Base-by-base conservation (phyloP, 257 asterid species). In the Lithospermum erythrorhizon region DNA sequence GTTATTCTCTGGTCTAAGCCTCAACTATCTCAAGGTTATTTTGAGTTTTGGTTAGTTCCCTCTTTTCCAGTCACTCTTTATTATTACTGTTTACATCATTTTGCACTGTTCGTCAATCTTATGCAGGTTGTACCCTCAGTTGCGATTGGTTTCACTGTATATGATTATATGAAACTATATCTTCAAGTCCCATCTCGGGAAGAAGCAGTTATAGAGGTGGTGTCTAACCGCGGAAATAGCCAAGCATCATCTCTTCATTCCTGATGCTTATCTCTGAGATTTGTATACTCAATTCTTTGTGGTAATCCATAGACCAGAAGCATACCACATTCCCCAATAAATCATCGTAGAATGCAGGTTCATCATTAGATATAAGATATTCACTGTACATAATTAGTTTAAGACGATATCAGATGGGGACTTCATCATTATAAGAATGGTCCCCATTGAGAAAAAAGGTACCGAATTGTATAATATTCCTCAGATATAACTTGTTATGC, bases 51-150 rank as follows among this genome's bases (percentile, higher is more conserved):
- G 11, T 20, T 16, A 2, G 21, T 41, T 17, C 55, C 68, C 25
- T 56, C 64, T 68, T 66, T 68, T 75, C 53, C 63, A 17, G 32
- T 51, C 16, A 47, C 25, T 16, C 3, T 32, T 41, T 41, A 13
- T 16, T 30, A 53, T 47, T 53, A 62, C 58, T 25, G 6, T 57
- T 67, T 67, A 56, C 49, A 14, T 63, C 18, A 21, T 18, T 47
- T 6, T n/a, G 15, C 48, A 22, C 45, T 35, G 30, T 48, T 17
- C 65, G 59, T 23, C 27, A 57, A 60, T 10, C 16, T 55, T 17
- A 25, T 71, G 73, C 80, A 90, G 98, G 98, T 86, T 56, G 94
- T 83, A 29, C 98, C 98, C 32, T 90, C 98, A 0, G 98, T 90
- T 16, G 98, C 98, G 6, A 90, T 90, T 49, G 98, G 98, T 41